phyloP scores from a whole-genome alignment of 495 filamentous ascomycete genomes.

The Delitschia confertaspora region DNA sequence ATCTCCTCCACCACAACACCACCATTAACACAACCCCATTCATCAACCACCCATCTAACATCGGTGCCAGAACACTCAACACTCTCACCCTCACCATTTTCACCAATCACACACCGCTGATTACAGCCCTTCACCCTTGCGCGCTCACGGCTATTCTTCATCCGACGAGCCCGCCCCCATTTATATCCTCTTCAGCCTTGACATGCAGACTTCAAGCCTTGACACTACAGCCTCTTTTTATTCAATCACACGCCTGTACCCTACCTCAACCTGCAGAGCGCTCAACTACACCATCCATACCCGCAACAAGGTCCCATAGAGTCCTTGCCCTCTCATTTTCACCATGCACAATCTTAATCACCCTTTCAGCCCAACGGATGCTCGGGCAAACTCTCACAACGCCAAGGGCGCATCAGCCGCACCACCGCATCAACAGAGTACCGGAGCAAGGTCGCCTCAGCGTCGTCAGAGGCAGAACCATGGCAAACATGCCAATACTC shows the following conservation, averaged over 20 bases:
- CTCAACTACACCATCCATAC: neutral
- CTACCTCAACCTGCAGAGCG: constrained; percentile 3
- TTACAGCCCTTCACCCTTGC: neutral
- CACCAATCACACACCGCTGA: neutral
- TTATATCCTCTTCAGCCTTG: constrained; percentile 8
- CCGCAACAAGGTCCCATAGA: neutral
- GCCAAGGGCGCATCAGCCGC: constrained; percentile 20
- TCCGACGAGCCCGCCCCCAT: neutral
- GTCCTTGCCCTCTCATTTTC: constrained; percentile 11
- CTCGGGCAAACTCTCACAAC: constrained; percentile 22
- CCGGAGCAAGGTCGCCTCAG: neutral
- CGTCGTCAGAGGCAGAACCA: constrained; percentile 17
- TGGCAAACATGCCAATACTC: constrained; percentile 6
- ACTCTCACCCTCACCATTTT: neutral
- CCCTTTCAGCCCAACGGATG: constrained; percentile 9
- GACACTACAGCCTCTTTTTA: constrained; percentile 3
- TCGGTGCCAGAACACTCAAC: too few relatives aligned
- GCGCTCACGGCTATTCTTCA: neutral
- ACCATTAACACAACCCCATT: too few relatives aligned
- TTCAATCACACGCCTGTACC: neutral
- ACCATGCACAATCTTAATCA: constrained; percentile 11
- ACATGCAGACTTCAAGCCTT: constrained; percentile 20
- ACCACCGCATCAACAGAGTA: constrained; percentile 6
- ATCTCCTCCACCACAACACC: too few relatives aligned
- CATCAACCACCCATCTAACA: too few relatives aligned